Conservation (phyloP, 768 basidiomycete species). For the Lentinula sp. region DNA sequence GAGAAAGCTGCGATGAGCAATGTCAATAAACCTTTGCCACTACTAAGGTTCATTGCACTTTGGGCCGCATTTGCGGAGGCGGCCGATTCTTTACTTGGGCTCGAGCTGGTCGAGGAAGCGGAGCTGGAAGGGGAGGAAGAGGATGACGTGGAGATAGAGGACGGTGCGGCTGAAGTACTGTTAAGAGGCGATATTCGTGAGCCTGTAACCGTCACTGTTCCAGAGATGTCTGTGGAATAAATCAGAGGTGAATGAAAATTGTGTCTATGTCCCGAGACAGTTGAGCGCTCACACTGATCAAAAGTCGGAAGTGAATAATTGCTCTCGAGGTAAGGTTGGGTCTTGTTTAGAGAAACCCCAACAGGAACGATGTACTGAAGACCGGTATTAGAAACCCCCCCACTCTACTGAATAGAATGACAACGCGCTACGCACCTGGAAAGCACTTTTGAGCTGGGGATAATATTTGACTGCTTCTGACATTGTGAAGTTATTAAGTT, state of each 20-base stretch:
- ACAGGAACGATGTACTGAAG: constrained; percentile 46
- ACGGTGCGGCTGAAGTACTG: not conserved
- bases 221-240: not conserved
- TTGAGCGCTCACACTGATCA: constrained; percentile 32
- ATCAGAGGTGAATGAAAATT: not conserved
- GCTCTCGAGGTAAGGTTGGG: constrained; percentile 46
- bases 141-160: not conserved
- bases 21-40: not conserved
- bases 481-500: constrained; percentile 59
- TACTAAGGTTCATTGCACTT: not conserved
- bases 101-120: not conserved
- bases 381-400: not conserved
- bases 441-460: constrained; percentile 33
- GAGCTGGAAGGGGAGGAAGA: not conserved
- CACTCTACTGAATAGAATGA: not conserved
- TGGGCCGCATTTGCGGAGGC: not conserved
- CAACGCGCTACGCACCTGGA: constrained; percentile 21
- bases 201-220: not conserved
- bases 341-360: constrained; percentile 42
- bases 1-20: not conserved
- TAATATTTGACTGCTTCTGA: constrained; percentile 48
- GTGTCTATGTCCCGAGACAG: not conserved
- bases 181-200: not conserved
- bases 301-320: constrained; percentile 37
- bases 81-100: not conserved